phyloP scores from a whole-genome alignment of 2,329 filamentous ascomycete species.

The Pseudogymnoascus sp. region DNA sequence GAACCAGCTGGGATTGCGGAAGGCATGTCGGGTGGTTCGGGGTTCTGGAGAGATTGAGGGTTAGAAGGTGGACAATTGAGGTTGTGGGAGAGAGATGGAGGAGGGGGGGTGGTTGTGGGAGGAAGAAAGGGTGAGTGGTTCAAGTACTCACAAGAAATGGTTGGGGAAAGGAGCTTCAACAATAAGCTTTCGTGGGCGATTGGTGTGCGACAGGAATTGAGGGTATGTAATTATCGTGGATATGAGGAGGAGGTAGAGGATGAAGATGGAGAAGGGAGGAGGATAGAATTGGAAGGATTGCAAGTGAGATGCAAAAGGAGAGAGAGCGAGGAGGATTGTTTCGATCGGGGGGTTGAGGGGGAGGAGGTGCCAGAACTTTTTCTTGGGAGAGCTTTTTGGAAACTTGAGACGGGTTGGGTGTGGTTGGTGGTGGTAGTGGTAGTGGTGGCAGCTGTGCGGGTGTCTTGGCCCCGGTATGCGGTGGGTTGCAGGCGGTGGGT shows the following conservation, averaged over 20 bases:
- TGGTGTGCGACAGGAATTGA: constrained; percentile 1
- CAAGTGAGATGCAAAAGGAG: neutral
- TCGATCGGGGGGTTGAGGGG: neutral
- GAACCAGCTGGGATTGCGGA: constrained; percentile 36
- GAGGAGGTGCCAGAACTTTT: neutral
- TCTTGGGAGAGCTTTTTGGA: neutral
- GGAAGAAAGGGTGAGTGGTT: neutral
- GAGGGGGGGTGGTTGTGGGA: neutral
- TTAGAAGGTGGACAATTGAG: constrained; percentile 8
- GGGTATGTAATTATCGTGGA: neutral
- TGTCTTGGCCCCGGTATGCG: neutral
- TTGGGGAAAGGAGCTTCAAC: constrained; percentile 4
- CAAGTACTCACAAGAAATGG: neutral
- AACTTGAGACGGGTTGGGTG: neutral
- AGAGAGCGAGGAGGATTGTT: neutral
- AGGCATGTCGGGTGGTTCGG: constrained; percentile 23
- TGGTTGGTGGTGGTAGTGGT: neutral
- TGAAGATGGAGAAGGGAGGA: neutral
- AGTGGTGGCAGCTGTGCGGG: neutral
- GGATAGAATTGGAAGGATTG: neutral
- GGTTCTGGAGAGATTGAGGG: constrained; percentile 12
- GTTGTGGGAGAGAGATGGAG: neutral
- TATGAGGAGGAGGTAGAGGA: neutral
- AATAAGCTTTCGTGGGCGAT: neutral
- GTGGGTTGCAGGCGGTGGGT: neutral